Conservation (phyloP, 2,329 filamentous ascomycete species). For the Aplosporella prunicola region DNA sequence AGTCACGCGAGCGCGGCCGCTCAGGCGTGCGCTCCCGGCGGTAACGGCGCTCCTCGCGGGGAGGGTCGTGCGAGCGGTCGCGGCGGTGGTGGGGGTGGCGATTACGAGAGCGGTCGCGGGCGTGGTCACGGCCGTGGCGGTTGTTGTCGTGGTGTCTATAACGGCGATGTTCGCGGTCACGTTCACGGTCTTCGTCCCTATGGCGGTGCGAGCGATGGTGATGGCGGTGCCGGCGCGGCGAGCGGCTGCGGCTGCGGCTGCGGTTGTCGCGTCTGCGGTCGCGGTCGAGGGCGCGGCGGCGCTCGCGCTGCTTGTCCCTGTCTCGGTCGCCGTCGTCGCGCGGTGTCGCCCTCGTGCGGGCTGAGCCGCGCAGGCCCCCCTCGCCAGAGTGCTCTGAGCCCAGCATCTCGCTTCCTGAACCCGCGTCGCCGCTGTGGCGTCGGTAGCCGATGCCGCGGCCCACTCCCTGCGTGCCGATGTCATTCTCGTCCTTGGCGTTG, state of each 20-base stretch:
- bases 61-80: not conserved
- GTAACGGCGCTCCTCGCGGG: not conserved
- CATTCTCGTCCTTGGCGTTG: constrained; percentile 22
- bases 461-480: constrained; percentile 6
- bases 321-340: not conserved
- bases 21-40: too few relatives aligned
- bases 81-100: not conserved
- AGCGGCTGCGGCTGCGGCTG: not conserved
- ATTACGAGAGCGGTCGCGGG: not conserved
- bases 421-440: not conserved
- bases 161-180: not conserved
- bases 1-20: too few relatives aligned
- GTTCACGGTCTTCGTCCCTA: constrained; percentile 1
- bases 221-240: not conserved
- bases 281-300: not conserved
- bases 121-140: not conserved
- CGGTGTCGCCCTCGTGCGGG: not conserved
- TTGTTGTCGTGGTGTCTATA: not conserved
- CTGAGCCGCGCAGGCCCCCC: too few relatives aligned
- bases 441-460: constrained; percentile 23
- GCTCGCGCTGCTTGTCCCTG: too few relatives aligned
- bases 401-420: constrained; percentile 17
- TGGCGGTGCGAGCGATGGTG: not conserved
- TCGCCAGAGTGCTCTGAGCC: not conserved
- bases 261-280: not conserved